phyloP scores from a whole-genome alignment of 192 early-diverging fungal genomes.

The Diversispora eburnea region DNA sequence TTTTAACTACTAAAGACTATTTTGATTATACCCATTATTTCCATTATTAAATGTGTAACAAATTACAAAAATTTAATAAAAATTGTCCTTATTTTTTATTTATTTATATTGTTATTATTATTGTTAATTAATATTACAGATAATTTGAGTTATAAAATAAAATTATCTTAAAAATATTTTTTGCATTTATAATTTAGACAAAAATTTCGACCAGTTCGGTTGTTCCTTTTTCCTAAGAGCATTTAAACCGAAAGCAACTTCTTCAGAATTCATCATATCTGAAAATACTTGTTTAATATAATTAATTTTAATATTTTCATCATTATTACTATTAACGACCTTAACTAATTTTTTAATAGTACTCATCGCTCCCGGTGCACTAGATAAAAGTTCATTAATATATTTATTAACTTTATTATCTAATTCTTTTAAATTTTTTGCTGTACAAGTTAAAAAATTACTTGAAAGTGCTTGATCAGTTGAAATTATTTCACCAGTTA shows the following conservation, averaged over 20 bases:
- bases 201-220: slow-evolving; percentile 46
- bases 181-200: too few relatives aligned
- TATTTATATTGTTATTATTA: too few relatives aligned
- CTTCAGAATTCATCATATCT: slow-evolving; percentile 56
- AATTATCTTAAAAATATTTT: too few relatives aligned
- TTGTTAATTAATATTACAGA: too few relatives aligned
- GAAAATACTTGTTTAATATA: slow-evolving; percentile 46
- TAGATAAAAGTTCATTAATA: slow-evolving; percentile 37
- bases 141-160: too few relatives aligned
- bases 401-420: slow-evolving; percentile 46
- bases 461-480: slow-evolving; percentile 36
- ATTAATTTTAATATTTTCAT: not conserved
- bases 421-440: slow-evolving; percentile 33
- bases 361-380: slow-evolving; percentile 49
- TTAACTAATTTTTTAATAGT: slow-evolving; percentile 38
- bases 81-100: too few relatives aligned
- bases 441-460: slow-evolving; percentile 38
- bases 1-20: too few relatives aligned
- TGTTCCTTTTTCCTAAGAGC: slow-evolving; percentile 49
- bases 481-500: slow-evolving; percentile 50
- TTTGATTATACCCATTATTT: too few relatives aligned
- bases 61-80: too few relatives aligned
- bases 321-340: not conserved
- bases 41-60: too few relatives aligned
- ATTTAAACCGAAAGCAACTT: slow-evolving; percentile 57